A percentile compares a stretch with the other conserved stretches of the same genome.
These are phyloP conservation scores for Hypoxylon fragiforme DNA, from an alignment of 495 filamentous ascomycete species.

Conservation along the genomic window DNA sequence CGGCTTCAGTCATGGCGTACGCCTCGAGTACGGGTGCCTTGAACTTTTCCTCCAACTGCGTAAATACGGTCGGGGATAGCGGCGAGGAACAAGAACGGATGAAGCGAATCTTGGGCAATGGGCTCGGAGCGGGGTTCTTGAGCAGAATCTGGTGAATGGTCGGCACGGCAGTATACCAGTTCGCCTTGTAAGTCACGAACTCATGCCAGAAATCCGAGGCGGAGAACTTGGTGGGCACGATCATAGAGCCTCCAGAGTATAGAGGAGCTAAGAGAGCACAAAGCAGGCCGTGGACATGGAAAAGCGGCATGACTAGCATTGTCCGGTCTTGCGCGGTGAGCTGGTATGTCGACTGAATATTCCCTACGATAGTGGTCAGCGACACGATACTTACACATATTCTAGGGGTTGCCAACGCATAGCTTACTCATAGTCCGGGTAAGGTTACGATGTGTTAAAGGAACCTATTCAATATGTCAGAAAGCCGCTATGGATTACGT, in stretches of 20 bases:
- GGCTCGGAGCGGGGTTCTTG: slow-evolving; percentile 63
- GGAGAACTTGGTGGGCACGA: slow-evolving; percentile 77
- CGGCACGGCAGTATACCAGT: slow-evolving; percentile 87
- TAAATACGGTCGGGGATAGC: slow-evolving; percentile 73
- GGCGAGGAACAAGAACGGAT: slow-evolving; percentile 86
- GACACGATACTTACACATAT: slow-evolving; percentile 11
- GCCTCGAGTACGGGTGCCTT: slow-evolving; percentile 81
- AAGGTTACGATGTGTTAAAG: slow-evolving; percentile 77
- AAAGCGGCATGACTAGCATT: slow-evolving; percentile 87
- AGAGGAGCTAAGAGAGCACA: slow-evolving; percentile 79
- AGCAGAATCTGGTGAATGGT: slow-evolving; percentile 90
- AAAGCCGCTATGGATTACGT: background rate
- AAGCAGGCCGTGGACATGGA: slow-evolving; percentile 84
- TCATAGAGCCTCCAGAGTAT: slow-evolving; percentile 69
- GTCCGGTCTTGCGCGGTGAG: slow-evolving; percentile 71
- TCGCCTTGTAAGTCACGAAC: slow-evolving; percentile 69
- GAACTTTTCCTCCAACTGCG: slow-evolving; percentile 71
- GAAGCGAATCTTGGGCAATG: slow-evolving; percentile 75
- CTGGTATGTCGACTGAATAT: slow-evolving; percentile 74
- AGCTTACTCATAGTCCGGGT: slow-evolving; percentile 71
- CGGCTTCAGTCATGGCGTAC: slow-evolving; percentile 90
- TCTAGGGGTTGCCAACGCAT: background rate
- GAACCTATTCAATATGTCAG: slow-evolving; percentile 52
- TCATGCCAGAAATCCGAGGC: slow-evolving; percentile 79
- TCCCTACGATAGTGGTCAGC: slow-evolving; percentile 47